A percentile compares a stretch with the other conserved stretches of the same genome.
These are phyloP conservation scores for Pestalotiopsis sp. DNA, from an alignment of 2,329 filamentous ascomycete species.

Conservation along the genomic window DNA sequence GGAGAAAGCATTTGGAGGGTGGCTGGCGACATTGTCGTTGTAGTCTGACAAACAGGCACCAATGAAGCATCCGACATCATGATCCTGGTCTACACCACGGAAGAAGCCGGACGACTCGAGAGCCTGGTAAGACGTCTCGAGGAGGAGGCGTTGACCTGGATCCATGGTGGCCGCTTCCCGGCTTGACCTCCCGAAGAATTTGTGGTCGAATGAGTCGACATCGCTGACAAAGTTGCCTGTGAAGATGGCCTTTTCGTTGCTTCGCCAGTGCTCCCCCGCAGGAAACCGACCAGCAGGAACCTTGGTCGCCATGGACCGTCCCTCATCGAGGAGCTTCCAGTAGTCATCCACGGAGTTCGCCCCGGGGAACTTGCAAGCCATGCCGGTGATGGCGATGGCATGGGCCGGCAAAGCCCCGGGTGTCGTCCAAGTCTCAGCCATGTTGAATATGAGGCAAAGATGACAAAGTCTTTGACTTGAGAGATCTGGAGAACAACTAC, in stretches of 20 bases:
- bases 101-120: slow-evolving; percentile 30
- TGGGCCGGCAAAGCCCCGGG: neutral
- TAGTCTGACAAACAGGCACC: slow-evolving; percentile 22
- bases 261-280: slow-evolving; percentile 6
- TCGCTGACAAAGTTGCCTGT: slow-evolving; percentile 29
- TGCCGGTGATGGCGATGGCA: slow-evolving; percentile 42
- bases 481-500: neutral
- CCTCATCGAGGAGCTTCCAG: slow-evolving; percentile 21
- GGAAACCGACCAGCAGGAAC: slow-evolving; percentile 15
- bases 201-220: slow-evolving; percentile 20
- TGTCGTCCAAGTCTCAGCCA: neutral
- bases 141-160: slow-evolving; percentile 33
- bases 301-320: slow-evolving; percentile 17
- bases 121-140: slow-evolving; percentile 39
- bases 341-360: slow-evolving; percentile 21
- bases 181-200: slow-evolving; percentile 30
- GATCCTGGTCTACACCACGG: slow-evolving; percentile 21
- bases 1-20: slow-evolving; percentile 18
- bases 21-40: slow-evolving; percentile 18
- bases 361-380: slow-evolving; percentile 36
- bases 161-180: slow-evolving; percentile 34
- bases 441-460: neutral
- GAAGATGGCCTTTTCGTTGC: slow-evolving; percentile 5
- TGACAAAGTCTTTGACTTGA: neutral
- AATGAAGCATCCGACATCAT: slow-evolving; percentile 22